Base-by-base conservation (phyloP, 805 yeast genomes). In the Nakazawaea ernobii region DNA sequence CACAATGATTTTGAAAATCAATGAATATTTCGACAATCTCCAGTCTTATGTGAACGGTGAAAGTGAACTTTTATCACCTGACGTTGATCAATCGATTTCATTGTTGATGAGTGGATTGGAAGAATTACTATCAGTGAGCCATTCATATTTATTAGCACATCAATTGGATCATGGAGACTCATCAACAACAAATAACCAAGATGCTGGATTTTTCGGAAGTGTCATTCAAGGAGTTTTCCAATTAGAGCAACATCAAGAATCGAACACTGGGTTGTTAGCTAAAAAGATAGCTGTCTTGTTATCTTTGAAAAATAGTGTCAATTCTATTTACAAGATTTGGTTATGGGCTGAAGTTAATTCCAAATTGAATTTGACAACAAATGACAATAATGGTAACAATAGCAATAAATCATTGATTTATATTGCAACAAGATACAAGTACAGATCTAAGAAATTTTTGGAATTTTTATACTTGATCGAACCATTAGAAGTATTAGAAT, bases 221-320 rank as follows among this genome's bases (percentile, higher is more conserved):
- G 84, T 82, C 24, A 84, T 86, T 46, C 86, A 84, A 52, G 94
- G 94, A 1, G 95, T 86, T 0, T 84, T 86, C 57, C 84, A 79
- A 47, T 77, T 81, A 11, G 95, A 86, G 52, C 71, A 86, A 1
- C 85, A 84, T 0, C 68, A 71, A 48, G 63, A 73, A 32, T 56
- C 76, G 45, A 65, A 75, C 15, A 72, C 76, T 11, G 79, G 74
- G 29, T 77, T 74, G 39, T 28, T 24, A n/a, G 75, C 71, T 47
- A 80, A 79, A 52, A 64, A 82, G 17, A 69, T 75, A 50, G 71
- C 82, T 1, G 71, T 86, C 6, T 62, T 84, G n/a, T 67, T 78
- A 40, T 75, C 90, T 5, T 77, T 88, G 59, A 82, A 79, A 49
- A 79, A 75, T 49, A 79, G 86, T 1, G 73, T 79, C 1, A 63